Evolutionary conservation across 306 rosid species (phyloP), one percentile per base, ranked within the genome.

Genomic region (Cucumis melo): DNA sequence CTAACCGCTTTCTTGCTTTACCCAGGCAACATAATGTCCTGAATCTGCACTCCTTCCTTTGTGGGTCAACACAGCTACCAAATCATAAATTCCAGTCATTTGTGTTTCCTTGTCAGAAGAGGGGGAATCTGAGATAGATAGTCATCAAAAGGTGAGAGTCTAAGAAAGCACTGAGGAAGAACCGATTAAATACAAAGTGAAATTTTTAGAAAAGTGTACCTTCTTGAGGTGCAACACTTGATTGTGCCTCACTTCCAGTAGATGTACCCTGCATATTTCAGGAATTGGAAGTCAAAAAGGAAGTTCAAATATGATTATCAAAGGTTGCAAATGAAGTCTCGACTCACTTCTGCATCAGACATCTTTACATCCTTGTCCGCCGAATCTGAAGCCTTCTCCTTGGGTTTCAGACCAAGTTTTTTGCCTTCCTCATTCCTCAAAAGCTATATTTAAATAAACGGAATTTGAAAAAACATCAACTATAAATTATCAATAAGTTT

Each of bases 41-140:
- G 99, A 95, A 85, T 92, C 98, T 54, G 99, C 99, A 83, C 99
- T 89, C 79, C 99, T 88, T 54, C 99, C 99, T 88, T 95, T 95
- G 96, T 92, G 98, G 82, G 99, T 95, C 85, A 95, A 84, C 78
- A 95, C 98, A 74, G 99, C 91, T 42, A 90, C 99, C 96, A 95
- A 85, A 84, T 95, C 99, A 77, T 95, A 95, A 78, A 92, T 77
- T 76, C 93, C 99, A 42, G 98, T 95, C 92, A 95, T 85, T 20
- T 91, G 92, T 63, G 88, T 65, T 83, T 85, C 92, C 58, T 81
- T 89, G 53, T 85, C 88, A 60, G 93, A 85, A 81, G 68, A 51
- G 21, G 60, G 55, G 41, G 68, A 79, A 84, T 86, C 83, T 73
- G 84, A 75, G 72, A 73, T 74, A 16, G 65, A 38, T 63, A 74